These are phyloP conservation scores for Chytriomyces sp. DNA, from an alignment of 192 early-diverging fungal genomes.

Conservation along the genomic window DNA sequence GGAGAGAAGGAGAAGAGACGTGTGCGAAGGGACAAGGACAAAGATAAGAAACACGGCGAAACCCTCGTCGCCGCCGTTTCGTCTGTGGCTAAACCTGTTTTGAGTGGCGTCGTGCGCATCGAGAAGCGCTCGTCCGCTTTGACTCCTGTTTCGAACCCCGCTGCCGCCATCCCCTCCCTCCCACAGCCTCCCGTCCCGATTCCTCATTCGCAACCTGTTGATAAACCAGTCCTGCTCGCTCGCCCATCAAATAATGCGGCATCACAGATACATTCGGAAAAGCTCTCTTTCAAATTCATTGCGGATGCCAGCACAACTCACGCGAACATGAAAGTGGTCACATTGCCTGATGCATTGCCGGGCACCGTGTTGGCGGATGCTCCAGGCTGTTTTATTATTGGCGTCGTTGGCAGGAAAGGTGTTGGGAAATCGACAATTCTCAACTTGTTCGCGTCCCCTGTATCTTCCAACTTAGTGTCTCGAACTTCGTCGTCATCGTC, in stretches of 20 bases:
- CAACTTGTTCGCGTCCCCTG: slow-evolving; percentile 52
- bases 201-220: not conserved
- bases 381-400: slow-evolving; percentile 71
- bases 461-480: slow-evolving; percentile 31
- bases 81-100: too few species aligned
- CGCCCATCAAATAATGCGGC: not conserved
- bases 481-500: too few species aligned
- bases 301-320: too few species aligned
- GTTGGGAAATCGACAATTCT: slow-evolving; percentile 67
- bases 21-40: not conserved
- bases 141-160: not conserved
- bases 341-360: slow-evolving; percentile 13
- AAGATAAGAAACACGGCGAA: too few species aligned
- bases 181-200: not conserved
- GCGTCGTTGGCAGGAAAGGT: slow-evolving; percentile 66
- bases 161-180: not conserved
- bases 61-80: not conserved
- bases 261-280: not conserved
- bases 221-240: not conserved
- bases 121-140: not conserved
- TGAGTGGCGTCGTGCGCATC: too few species aligned
- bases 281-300: not conserved
- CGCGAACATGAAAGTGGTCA: not conserved
- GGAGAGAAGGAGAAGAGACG: not conserved
- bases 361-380: slow-evolving; percentile 57